phyloP scores from a whole-genome alignment of 345 rosid genomes.

The Lenwebbia sp. region DNA sequence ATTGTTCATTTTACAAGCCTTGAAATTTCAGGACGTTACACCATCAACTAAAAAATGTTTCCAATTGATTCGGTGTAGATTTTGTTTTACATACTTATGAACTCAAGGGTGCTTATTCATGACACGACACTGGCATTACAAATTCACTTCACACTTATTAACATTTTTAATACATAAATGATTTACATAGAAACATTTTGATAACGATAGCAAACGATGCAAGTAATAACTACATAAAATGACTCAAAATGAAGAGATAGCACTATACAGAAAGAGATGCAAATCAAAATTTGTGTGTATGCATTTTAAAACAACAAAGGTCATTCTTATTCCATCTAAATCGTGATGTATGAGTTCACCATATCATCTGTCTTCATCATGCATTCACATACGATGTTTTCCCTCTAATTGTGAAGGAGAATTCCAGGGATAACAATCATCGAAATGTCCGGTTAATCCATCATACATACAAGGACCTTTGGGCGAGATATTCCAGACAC shows the following conservation, averaged over 20 bases:
- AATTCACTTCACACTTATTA: background rate
- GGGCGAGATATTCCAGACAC: background rate
- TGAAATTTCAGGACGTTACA: no score
- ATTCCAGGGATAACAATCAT: background rate
- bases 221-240: no score
- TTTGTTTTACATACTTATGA: no score
- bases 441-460: background rate
- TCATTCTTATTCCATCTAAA: background rate
- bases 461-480: background rate
- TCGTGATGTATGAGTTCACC: background rate
- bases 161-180: background rate
- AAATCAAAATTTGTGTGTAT: no score
- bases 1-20: no score
- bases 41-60: background rate
- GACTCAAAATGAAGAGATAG: background rate
- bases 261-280: background rate
- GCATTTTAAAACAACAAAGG: background rate
- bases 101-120: background rate
- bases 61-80: fast-evolving
- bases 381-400: background rate
- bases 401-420: background rate
- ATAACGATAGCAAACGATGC: background rate
- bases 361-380: no score
- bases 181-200: background rate
- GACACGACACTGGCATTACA: background rate